A percentile compares a stretch with the other conserved stretches of the same genome.
phyloP scores from a whole-genome alignment of 768 basidiomycete species.

The Leccinellum rugosiceps region DNA sequence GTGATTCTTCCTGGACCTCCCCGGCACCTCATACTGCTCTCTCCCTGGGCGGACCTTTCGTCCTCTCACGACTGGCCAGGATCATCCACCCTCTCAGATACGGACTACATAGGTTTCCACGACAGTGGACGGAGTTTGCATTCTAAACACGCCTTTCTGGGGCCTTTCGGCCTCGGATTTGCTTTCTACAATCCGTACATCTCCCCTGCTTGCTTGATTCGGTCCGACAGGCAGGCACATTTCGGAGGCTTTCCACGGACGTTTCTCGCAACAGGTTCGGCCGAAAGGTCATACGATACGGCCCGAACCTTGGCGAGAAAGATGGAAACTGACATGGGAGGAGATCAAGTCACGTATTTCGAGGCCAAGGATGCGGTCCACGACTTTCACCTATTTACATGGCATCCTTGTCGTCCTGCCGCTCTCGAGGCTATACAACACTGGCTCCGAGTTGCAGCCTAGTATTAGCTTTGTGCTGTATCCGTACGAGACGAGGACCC shows the following conservation, averaged over 20 bases:
- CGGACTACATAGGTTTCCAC: slow-evolving; percentile 17
- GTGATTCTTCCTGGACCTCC: slow-evolving; percentile 42
- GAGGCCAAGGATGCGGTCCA: slow-evolving; percentile 53
- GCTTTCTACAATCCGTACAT: slow-evolving; percentile 51
- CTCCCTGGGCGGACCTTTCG: slow-evolving; percentile 53
- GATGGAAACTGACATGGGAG: slow-evolving; percentile 50
- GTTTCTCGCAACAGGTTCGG: slow-evolving; percentile 55
- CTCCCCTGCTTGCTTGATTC: slow-evolving; percentile 52
- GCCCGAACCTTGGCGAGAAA: slow-evolving; percentile 42
- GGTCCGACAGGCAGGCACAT: slow-evolving; percentile 29
- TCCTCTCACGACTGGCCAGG: slow-evolving; percentile 37
- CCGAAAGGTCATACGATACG: slow-evolving; percentile 56
- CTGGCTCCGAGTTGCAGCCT: slow-evolving; percentile 33
- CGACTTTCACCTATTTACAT: slow-evolving; percentile 48
- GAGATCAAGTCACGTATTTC: slow-evolving; percentile 42
- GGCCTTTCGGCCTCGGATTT: slow-evolving; percentile 45
- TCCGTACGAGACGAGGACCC: not conserved
- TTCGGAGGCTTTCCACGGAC: slow-evolving; percentile 61
- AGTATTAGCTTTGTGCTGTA: not conserved
- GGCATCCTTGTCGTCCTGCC: slow-evolving; percentile 50
- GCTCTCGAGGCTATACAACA: slow-evolving; percentile 46
- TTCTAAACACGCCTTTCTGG: slow-evolving; percentile 41
- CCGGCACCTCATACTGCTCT: slow-evolving; percentile 48
- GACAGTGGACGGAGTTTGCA: slow-evolving; percentile 23
- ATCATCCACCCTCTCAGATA: slow-evolving; percentile 38